Conservation (phyloP, 768 basidiomycete genomes). For the Trichaptum fuscoviolaceum region DNA sequence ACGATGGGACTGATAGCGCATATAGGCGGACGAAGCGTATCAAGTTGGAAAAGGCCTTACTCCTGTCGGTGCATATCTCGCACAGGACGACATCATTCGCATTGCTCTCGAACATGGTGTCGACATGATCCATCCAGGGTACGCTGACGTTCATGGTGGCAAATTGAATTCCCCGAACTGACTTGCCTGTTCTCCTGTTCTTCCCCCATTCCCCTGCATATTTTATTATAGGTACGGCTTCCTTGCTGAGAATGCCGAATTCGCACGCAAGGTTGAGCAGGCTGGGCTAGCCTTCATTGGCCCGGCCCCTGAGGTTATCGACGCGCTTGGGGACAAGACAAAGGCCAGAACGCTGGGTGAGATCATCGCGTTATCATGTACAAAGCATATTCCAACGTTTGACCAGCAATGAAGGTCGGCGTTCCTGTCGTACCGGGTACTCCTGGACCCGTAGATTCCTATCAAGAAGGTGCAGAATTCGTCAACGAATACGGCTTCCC, state of each 20-base stretch:
- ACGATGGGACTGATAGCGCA: neutral
- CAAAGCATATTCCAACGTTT: conserved; percentile 3
- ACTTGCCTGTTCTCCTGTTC: neutral
- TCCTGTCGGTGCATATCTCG: conserved; percentile 94
- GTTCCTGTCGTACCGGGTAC: conserved; percentile 98
- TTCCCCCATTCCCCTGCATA: neutral
- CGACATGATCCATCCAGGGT: conserved; percentile 99
- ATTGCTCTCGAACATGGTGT: conserved; percentile 98
- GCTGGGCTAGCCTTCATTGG: conserved; percentile 97
- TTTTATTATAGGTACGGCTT: conserved; percentile 76
- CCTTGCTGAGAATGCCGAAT: conserved; percentile 93
- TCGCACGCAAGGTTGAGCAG: conserved; percentile 97
- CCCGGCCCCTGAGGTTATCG: conserved; percentile 92
- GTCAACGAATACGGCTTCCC: conserved; percentile 97
- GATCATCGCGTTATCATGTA: conserved; percentile 16
- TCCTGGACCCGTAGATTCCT: conserved; percentile 83
- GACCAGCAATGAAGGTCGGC: conserved; percentile 74
- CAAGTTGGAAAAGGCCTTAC: conserved; percentile 95
- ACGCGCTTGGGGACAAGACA: conserved; percentile 97
- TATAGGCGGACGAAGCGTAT: conserved; percentile 95
- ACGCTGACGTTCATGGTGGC: conserved; percentile 19
- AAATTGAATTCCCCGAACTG: neutral
- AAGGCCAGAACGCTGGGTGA: conserved; percentile 87
- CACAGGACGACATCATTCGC: conserved; percentile 95
- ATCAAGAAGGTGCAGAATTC: conserved; percentile 78